Evolutionary conservation across 2,329 filamentous ascomycete genomes (phyloP), one percentile per base, ranked within the genome.

Genomic region (Microdochium bolleyi): DNA sequence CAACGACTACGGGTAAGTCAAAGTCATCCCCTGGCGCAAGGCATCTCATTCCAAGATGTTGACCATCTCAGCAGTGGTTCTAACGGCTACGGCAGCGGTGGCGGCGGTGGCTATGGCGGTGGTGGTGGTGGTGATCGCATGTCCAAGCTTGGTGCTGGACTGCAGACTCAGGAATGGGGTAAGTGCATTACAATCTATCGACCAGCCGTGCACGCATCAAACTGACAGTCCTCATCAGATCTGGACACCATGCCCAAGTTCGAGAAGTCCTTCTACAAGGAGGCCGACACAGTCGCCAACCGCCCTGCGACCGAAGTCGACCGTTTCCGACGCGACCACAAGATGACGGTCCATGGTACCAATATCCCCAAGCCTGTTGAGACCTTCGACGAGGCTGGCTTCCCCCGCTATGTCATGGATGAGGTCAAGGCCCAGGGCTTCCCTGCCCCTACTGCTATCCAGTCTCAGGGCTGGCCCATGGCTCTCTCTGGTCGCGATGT

Each of bases 201-300:
- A 25, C 49, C 55, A 24, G 49, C n/a, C 2, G 49, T 30, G n/a
- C 58, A 52, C 9, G 25, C 34, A 46, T 55, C 24, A 37, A 57
- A 53, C 50, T 58, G 44, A 53, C 53, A n/a, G 55, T 53, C 62
- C 7, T 37, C 50, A 21, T 60, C n/a, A 94, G 94, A 99, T 68
- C 64, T 94, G 52, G 77, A 70, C 65, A 70, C 85, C 7, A 67
- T 99, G 48, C 92, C 94, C 63, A 97, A 97, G 73, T 99, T 99
- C 75, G 94, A 99, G 70, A 99, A 99, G 76, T 92, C 89, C 9
- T 99, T 99, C 77, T 99, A 99, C 83, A 96, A 97, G 78, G 94
- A 97, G 74, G 85, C 94, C 67, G 80, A 86, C 30, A 83, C 83
- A 55, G 92, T 99, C 56, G 73, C 84, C 56, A 77, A 72, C 63